These are phyloP conservation scores for Phytophthora capsici DNA, from an alignment of 352 stramenopile genomes.

Conservation along the genomic window DNA sequence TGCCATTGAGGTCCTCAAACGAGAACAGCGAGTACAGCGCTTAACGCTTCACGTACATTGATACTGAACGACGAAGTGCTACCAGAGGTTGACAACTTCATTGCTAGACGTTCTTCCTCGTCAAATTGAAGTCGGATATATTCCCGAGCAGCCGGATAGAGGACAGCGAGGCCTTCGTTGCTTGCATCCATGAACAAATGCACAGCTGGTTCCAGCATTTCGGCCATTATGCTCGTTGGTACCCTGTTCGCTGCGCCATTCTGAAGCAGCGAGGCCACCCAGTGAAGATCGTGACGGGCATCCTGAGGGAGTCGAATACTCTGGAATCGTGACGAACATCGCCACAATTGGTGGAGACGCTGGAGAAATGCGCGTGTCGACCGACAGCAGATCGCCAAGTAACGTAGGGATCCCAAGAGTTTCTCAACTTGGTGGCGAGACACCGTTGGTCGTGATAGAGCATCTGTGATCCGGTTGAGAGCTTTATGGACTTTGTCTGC, in stretches of 20 bases:
- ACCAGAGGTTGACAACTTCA: not conserved
- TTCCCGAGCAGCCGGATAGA: slow-evolving; percentile 8
- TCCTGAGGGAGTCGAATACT: not conserved
- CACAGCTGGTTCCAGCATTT: not conserved
- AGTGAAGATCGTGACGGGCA: not conserved
- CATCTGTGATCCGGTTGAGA: not conserved
- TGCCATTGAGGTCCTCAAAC: slow-evolving; percentile 4
- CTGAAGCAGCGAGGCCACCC: slow-evolving; percentile 7
- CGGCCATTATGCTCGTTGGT: slow-evolving; percentile 3
- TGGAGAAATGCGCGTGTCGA: slow-evolving; percentile 23
- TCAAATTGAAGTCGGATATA: slow-evolving; percentile 17
- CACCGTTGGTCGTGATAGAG: not conserved
- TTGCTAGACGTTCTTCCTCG: not conserved
- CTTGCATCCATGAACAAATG: slow-evolving; percentile 19
- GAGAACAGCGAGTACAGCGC: slow-evolving; percentile 1
- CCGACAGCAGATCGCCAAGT: slow-evolving; percentile 27
- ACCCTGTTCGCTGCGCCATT: not conserved
- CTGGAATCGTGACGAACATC: not conserved
- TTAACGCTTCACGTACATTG: slow-evolving; percentile 9
- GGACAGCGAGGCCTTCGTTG: not conserved
- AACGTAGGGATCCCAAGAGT: slow-evolving; percentile 31
- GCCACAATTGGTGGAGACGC: slow-evolving; percentile 6
- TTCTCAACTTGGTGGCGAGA: slow-evolving; percentile 12
- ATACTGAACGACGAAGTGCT: slow-evolving; percentile 2
- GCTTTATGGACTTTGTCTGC: slow-evolving; percentile 24